Evolutionary conservation across 148 eudicot genomes (phyloP), one percentile per base, ranked within the genome.

Genomic region (Chenopodium album): DNA sequence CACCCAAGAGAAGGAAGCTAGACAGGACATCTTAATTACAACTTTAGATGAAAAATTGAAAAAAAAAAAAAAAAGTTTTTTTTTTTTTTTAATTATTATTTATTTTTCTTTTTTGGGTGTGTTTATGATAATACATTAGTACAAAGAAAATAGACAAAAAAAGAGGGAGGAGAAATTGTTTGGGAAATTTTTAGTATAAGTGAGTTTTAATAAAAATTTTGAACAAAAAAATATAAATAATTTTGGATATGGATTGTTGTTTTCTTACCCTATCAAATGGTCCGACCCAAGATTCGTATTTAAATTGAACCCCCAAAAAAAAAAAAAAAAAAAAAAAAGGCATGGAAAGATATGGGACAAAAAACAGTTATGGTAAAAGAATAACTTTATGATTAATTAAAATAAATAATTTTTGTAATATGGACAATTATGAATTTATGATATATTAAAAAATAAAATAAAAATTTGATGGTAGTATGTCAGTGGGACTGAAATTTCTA

Each of bases 1-100:
- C 78, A 75, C 80, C 84, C 26, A 92, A 94, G 88, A 89, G 92
- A 91, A 90, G 93, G 88, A 90, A 85, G 89, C 85, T 91, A 64
- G 86, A 89, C 88, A 78, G 50, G 59, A 67, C 79, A 29, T 83
- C 29, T 52, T 66, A 56, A 59, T 80, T 79, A 73, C 79, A 75
- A 47, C 76, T 71, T 44, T 52, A 37, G 50, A 37, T 77, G 64
- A 54, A 16, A 23, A 64, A 8, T 20, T 29, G 0, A 19, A 26
- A n/a, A 23, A 9, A n/a, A 23, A 62, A 9, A 17, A 80, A 7
- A 28, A 47, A 31, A 47, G 75, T 54, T 62, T 84, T 44, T 54
- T 62, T 84, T 84, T 29, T 59, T 44, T 59, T n/a, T 69, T 16
- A 32, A 14, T 20, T 71, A 29, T 0, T 71, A 1, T 11, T 37